Conservation (phyloP, 768 basidiomycete species). For the Rhodotorula kratochvilovae region DNA sequence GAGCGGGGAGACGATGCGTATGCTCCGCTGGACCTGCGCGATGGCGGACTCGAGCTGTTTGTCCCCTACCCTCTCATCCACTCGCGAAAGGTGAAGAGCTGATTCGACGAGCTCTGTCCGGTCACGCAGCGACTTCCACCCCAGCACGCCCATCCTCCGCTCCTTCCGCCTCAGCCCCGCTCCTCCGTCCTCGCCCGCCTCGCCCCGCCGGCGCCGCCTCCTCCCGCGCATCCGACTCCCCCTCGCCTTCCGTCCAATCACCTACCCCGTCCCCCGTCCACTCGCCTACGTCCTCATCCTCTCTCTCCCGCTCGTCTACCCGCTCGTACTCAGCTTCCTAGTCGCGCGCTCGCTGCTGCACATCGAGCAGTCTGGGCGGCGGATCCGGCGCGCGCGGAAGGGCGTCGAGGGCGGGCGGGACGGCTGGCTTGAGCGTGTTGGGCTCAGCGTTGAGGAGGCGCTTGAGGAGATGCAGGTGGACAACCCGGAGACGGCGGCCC, state of each 20-base stretch:
- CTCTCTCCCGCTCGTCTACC: slow-evolving; percentile 32
- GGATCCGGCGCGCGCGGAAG: slow-evolving; percentile 56
- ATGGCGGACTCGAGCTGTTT: slow-evolving; percentile 22
- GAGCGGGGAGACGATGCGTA: slow-evolving; percentile 63
- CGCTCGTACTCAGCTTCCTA: slow-evolving; percentile 21
- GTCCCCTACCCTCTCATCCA: not conserved
- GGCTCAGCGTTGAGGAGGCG: not conserved
- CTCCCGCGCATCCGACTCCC: slow-evolving; percentile 58
- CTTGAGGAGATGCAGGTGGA: not conserved
- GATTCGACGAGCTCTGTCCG: slow-evolving; percentile 9
- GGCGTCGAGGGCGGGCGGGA: slow-evolving; percentile 10
- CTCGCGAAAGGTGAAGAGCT: no score
- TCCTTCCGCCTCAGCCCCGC: slow-evolving; percentile 60
- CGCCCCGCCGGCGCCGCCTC: slow-evolving; percentile 53
- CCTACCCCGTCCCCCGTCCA: slow-evolving; percentile 52
- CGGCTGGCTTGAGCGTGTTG: slow-evolving; percentile 30
- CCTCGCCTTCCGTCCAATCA: slow-evolving; percentile 55
- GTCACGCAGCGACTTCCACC: slow-evolving; percentile 53
- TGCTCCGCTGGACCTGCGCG: slow-evolving; percentile 38
- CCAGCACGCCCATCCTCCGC: slow-evolving; percentile 55
- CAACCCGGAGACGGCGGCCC: no score
- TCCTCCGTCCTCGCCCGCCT: slow-evolving; percentile 47
- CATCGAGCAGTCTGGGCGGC: slow-evolving; percentile 59
- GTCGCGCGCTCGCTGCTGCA: slow-evolving; percentile 59
- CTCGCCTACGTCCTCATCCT: slow-evolving; percentile 37